Conservation (phyloP, 2,329 filamentous ascomycete species). For the Aspergillus uvarum region DNA sequence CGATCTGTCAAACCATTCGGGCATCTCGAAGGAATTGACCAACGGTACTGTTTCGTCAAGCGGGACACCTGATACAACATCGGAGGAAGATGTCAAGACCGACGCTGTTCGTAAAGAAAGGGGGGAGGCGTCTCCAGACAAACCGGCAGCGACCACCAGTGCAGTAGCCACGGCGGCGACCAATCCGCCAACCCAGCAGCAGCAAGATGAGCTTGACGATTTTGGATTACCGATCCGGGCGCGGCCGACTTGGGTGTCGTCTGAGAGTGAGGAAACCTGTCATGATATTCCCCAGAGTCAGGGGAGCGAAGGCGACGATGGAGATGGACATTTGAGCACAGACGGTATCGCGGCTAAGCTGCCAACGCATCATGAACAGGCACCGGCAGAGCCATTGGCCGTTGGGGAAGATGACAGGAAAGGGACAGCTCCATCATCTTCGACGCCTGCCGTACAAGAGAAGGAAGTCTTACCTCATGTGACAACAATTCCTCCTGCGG, state of each 20-base stretch:
- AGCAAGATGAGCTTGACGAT: constrained; percentile 35
- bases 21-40: constrained; percentile 14
- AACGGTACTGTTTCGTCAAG: constrained; percentile 9
- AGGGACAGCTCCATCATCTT: constrained; percentile 5
- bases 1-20: constrained; percentile 15
- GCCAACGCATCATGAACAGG: background rate
- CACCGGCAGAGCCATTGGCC: background rate
- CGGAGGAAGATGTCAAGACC: constrained; percentile 15
- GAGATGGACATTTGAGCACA: background rate
- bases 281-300: constrained; percentile 22
- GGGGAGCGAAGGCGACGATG: background rate
- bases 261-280: constrained; percentile 19
- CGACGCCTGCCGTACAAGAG: constrained; percentile 2
- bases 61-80: constrained; percentile 11
- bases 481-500: background rate
- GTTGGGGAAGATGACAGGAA: constrained; percentile 1
- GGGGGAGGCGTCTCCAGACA: constrained; percentile 7
- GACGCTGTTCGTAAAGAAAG: constrained; percentile 3
- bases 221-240: constrained; percentile 42
- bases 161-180: background rate
- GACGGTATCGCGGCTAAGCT: background rate
- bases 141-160: background rate
- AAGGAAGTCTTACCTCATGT: constrained; percentile 3
- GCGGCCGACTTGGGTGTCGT: constrained; percentile 18
- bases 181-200: constrained; percentile 7